Base-by-base conservation (phyloP, 1,284 basidiomycete genomes). In the Puccinia triticina region DNA sequence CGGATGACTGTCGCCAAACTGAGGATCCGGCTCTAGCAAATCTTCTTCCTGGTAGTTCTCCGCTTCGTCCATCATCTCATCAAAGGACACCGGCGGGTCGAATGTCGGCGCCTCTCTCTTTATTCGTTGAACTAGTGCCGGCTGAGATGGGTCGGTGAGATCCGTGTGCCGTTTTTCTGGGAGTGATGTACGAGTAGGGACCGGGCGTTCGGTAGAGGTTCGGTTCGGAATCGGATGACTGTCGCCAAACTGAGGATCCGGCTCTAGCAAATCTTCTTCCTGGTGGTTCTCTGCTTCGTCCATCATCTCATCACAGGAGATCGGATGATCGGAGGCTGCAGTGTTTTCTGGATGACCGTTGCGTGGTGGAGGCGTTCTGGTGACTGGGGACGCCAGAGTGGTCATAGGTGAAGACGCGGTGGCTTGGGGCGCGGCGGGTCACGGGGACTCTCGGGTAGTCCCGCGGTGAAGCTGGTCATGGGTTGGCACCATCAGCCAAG, bases 51-150 rank as follows among this genome's bases (percentile, higher is more conserved):
- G 26, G 26, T 59, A 12, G 37, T 75, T 75, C 37, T 57, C 73
- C 29, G 73, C 73, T 43, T 75, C 73, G n/a, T 55, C 53, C 34
- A 75, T 75, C 53, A 75, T 57, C 14, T 53, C 55, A 59, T 75
- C 73, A 18, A 75, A 57, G 21, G 50, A 57, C 14, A 48, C 12
- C 46, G 69, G 69, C 43, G 69, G 32, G 16, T 72, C 69, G 16
- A 50, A 34, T 14, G n/a, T 48, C 14, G 69, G n/a, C 2, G 26
- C 16, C 29, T 53, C 69, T 5, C 26, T 72, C 50, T n/a, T 72
- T 34, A 66, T 43, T 12, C 37, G 64, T n/a, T n/a, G n/a, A n/a
- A n/a, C n/a, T n/a, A n/a, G n/a, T n/a, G n/a, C n/a, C n/a, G 75
- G 12, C 32, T 48, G 26, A 18, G n/a, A 23, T 50, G 32, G 55